Conservation (phyloP, 2,329 filamentous ascomycete genomes). For the Teratosphaeria pseudoeucalypti region DNA sequence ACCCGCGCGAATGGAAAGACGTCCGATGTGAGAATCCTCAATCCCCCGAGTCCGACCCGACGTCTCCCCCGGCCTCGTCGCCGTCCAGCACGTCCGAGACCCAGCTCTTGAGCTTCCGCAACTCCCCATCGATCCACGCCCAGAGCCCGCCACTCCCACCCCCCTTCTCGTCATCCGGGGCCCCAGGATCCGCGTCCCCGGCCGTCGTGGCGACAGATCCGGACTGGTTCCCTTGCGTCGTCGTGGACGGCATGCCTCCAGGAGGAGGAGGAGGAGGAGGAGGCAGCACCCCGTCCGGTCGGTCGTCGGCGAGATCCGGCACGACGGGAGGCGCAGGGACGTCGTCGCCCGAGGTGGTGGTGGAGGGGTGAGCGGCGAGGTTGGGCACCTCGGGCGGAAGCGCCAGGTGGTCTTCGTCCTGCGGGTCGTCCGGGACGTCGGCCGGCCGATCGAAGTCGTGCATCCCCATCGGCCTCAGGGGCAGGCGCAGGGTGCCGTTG, state of each 20-base stretch:
- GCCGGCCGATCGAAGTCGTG: constrained; percentile 33
- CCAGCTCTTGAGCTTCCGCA: constrained; percentile 25
- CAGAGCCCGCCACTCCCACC: constrained; percentile 16
- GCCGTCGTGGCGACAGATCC: neutral
- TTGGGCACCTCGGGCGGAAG: constrained; percentile 4
- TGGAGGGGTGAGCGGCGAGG: neutral
- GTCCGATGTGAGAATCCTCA: neutral
- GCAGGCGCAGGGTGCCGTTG: constrained; percentile 75
- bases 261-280: too few relatives aligned
- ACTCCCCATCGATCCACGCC: constrained; percentile 23
- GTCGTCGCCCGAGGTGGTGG: neutral
- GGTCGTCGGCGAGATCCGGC: constrained; percentile 4
- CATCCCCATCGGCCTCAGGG: constrained; percentile 52
- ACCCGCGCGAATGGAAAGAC: too few relatives aligned
- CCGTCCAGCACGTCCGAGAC: neutral
- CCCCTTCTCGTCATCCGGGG: constrained; percentile 8
- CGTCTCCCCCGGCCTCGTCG: neutral
- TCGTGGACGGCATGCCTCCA: neutral
- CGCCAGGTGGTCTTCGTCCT: constrained; percentile 3
- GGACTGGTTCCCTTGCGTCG: neutral
- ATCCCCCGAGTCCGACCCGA: neutral
- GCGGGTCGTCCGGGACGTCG: constrained; percentile 2
- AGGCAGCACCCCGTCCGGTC: constrained; percentile 4
- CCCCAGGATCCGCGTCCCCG: constrained; percentile 9
- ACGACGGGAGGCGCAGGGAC: constrained; percentile 1